phyloP scores from a whole-genome alignment of 2,329 filamentous ascomycete genomes.

The Paecilomyces variotii region DNA sequence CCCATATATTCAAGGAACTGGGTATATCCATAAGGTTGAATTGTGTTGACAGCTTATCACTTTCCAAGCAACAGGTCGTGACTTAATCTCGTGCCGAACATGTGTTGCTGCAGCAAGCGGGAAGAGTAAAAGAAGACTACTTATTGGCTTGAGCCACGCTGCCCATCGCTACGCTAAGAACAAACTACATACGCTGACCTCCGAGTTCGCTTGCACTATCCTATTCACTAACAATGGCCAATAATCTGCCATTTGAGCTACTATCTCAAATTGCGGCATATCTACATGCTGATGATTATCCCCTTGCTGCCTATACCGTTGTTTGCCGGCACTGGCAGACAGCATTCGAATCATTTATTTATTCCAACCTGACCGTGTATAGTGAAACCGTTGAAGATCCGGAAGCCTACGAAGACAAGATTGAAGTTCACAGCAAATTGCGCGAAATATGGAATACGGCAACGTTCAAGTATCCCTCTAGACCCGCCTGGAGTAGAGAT shows the following conservation, averaged over 20 bases:
- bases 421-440: neutral
- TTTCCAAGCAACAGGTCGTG: too few species aligned
- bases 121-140: too few species aligned
- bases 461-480: neutral
- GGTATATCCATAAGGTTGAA: too few species aligned
- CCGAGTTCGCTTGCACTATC: too few species aligned
- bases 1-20: too few species aligned
- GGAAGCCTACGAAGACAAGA: neutral
- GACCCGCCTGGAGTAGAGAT: neutral
- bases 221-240: too few species aligned
- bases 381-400: neutral
- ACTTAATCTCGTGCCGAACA: too few species aligned
- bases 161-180: too few species aligned
- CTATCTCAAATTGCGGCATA: neutral
- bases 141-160: too few species aligned
- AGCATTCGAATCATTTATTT: neutral
- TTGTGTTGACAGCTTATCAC: too few species aligned
- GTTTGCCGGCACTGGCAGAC: neutral
- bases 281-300: neutral
- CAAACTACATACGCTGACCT: too few species aligned
- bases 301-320: neutral
- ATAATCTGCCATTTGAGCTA: neutral
- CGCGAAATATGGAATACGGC: neutral
- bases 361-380: neutral
- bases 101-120: too few species aligned